Percentiles rank a stretch among this genome's conserved stretches.
phyloP scores from a whole-genome alignment of 1,284 basidiomycete species.

The Trichosporon asahii region DNA sequence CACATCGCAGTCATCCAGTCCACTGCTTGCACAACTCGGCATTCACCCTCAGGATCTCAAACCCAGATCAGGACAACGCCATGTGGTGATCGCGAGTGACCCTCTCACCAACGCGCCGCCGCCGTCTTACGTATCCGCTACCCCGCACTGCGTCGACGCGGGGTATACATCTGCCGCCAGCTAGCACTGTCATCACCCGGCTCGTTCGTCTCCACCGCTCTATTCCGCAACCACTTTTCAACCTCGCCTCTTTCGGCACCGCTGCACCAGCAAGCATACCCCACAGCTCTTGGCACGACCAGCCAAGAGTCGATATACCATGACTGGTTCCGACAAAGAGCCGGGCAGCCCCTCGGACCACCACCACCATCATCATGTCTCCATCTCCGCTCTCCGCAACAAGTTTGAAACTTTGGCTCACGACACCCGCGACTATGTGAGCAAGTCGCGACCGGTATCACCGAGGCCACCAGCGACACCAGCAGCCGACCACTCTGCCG shows the following conservation, averaged over 20 bases:
- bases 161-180: background rate
- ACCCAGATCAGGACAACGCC: background rate
- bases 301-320: conserved; percentile 2
- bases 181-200: background rate
- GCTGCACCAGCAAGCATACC: background rate
- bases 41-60: background rate
- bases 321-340: background rate
- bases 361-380: conserved; percentile 20
- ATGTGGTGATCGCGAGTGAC: background rate
- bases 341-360: background rate
- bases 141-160: background rate
- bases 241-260: background rate
- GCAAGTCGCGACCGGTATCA: background rate
- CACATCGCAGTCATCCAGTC: background rate
- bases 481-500: background rate
- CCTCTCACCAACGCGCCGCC: background rate
- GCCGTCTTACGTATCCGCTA: background rate
- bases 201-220: background rate
- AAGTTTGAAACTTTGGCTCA: conserved; percentile 41
- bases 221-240: background rate
- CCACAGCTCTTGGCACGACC: background rate
- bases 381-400: conserved; percentile 39
- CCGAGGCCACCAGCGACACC: background rate
- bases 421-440: conserved; percentile 5
- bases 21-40: background rate